Conservation (phyloP, 495 filamentous ascomycete species). For the Penicillium odoratum region DNA sequence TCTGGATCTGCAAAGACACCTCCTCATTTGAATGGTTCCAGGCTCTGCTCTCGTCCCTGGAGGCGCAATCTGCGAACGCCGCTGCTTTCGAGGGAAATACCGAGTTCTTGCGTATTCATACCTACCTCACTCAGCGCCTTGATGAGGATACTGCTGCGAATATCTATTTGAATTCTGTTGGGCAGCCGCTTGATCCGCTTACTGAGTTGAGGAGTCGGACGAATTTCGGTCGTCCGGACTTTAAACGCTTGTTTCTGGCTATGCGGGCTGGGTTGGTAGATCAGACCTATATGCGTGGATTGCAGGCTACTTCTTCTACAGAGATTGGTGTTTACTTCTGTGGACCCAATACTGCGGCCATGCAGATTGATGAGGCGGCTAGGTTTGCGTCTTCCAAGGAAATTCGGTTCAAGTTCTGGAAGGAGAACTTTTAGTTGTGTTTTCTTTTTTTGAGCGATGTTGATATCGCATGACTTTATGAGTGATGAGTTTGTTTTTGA, state of each 20-base stretch:
- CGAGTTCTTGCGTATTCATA: constrained; percentile 97
- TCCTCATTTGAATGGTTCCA: constrained; percentile 99
- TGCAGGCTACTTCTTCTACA: constrained; percentile 68
- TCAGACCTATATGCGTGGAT: constrained; percentile 77
- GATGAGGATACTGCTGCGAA: constrained; percentile 92
- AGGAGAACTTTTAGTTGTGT: constrained; percentile 71
- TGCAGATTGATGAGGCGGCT: constrained; percentile 82
- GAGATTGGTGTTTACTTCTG: constrained; percentile 99
- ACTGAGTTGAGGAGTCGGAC: constrained; percentile 88
- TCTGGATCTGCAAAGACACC: constrained; percentile 98
- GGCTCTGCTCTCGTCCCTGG: constrained; percentile 85
- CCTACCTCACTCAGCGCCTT: constrained; percentile 91
- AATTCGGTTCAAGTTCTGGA: constrained; percentile 97
- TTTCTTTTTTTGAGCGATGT: constrained; percentile 3
- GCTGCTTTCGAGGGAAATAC: constrained; percentile 64
- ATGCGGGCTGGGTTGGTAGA: constrained; percentile 88
- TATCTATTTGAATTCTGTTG: constrained; percentile 94
- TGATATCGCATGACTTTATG: constrained; percentile 21
- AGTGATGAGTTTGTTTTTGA: constrained; percentile 20
- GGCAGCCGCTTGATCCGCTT: constrained; percentile 80
- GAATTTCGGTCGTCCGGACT: constrained; percentile 95
- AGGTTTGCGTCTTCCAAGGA: constrained; percentile 67
- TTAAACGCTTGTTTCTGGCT: constrained; percentile 72
- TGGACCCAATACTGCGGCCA: constrained; percentile 75
- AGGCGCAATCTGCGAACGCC: constrained; percentile 72